Percentiles rank a stretch among this genome's conserved stretches.
These are phyloP conservation scores for Ophiostoma sp. DNA, from an alignment of 2,329 filamentous ascomycete genomes.

Conservation along the genomic window DNA sequence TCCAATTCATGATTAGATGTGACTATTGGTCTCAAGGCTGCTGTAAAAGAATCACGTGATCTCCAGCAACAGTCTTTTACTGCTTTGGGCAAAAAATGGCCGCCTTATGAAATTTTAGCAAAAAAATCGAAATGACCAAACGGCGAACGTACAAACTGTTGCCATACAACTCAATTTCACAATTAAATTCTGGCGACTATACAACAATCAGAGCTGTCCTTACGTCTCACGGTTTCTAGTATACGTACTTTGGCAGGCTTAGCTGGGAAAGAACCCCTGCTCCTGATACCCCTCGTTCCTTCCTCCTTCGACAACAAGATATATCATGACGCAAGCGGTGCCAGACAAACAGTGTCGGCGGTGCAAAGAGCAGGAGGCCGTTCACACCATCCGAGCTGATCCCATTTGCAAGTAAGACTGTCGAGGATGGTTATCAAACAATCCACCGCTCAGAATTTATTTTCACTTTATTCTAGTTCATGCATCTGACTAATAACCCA, in stretches of 20 bases:
- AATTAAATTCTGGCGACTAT: no score
- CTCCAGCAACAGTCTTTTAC: neutral
- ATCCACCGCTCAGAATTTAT: no score
- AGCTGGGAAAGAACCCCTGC: conserved; percentile 6
- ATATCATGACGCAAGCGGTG: conserved; percentile 28
- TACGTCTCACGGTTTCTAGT: neutral
- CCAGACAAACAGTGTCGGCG: conserved; percentile 50
- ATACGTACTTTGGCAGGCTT: neutral
- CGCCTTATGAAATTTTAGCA: conserved; percentile 4
- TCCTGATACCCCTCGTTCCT: neutral
- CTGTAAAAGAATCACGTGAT: conserved; percentile 9
- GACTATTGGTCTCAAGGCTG: neutral
- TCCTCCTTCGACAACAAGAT: neutral
- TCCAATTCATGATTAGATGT: neutral
- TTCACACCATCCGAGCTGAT: conserved; percentile 58
- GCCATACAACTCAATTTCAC: neutral
- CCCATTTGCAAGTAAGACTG: conserved; percentile 57
- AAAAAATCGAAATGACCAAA: conserved; percentile 16
- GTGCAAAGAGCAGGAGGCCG: conserved; percentile 53
- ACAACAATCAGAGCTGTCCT: neutral
- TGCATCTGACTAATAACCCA: conserved; percentile 37
- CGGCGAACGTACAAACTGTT: neutral
- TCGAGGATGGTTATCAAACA: neutral
- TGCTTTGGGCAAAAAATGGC: conserved; percentile 8
- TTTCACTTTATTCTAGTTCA: neutral